Evolutionary conservation across 116 monocot species (phyloP).

Genomic region (Cymodocea nodosa): DNA sequence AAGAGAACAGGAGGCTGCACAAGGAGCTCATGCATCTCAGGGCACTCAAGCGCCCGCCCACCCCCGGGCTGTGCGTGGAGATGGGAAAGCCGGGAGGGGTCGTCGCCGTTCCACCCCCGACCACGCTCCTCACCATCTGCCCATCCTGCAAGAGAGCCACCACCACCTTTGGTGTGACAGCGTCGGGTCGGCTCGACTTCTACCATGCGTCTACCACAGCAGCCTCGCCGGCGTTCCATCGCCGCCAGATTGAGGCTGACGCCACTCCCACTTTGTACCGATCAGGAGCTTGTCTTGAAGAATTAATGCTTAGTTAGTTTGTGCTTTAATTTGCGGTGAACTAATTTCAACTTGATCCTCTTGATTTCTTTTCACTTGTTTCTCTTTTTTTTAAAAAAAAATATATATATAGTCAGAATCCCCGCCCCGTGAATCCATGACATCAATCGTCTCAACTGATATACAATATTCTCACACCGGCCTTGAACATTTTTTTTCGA

Average conservation of each 20-base stretch:
- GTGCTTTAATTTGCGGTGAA: background rate
- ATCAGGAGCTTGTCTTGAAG: too few relatives aligned
- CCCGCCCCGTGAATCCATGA: too few relatives aligned
- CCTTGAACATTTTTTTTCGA: too few relatives aligned
- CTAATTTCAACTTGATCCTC: too few relatives aligned
- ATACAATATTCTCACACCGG: too few relatives aligned
- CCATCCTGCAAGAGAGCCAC: constrained; percentile 6
- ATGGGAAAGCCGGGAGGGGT: background rate
- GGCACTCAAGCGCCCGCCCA: constrained; percentile 4
- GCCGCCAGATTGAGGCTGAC: constrained; percentile 2
- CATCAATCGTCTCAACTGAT: too few relatives aligned
- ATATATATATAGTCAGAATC: too few relatives aligned
- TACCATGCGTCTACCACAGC: background rate
- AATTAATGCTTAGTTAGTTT: too few relatives aligned
- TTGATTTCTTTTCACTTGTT: too few relatives aligned
- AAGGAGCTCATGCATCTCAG: constrained; percentile 11
- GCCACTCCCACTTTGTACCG: too few relatives aligned
- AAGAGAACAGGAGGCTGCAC: constrained; percentile 14
- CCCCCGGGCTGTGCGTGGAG: background rate
- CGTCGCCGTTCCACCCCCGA: background rate
- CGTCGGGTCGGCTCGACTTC: too few relatives aligned
- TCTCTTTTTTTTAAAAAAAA: too few relatives aligned
- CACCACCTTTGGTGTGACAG: background rate
- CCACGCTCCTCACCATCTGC: constrained; percentile 3
- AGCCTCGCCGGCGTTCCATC: background rate